Evolutionary conservation across 164 flowering plant species (phyloP), one percentile per base, ranked within the genome.

Genomic region (Stephania japonica): DNA sequence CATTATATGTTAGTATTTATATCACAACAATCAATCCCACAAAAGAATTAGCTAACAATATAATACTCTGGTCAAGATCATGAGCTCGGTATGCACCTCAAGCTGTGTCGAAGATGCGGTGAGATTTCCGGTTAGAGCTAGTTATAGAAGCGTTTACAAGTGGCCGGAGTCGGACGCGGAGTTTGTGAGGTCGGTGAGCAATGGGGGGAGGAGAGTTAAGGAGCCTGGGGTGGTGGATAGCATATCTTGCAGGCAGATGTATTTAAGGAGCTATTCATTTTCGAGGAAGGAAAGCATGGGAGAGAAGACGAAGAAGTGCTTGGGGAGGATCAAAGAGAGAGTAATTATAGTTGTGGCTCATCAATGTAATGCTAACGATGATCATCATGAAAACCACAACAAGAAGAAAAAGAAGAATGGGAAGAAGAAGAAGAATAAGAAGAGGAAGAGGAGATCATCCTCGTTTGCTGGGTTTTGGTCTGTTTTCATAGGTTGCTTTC

Each of bases 101-200:
- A 82, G 68, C 67, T 86, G 86, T 69, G 74, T 81, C 12, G 50
- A 80, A 11, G 89, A 87, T 72, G 78, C 78, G n/a, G n/a, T n/a
- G 4, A 73, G 75, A 0, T 75, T 66, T 6, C 89, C 89, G 0
- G 79, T 82, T 16, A 68, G 84, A 62, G 84, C 89, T 3, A 85
- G 88, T 21, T 86, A 87, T 72, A 75, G 76, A 61, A 89, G 84
- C 83, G 81, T 88, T 65, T 81, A 88, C 84, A 86, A 81, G 79
- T 87, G 97, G 97, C 90, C 92, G 44, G 91, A 88, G 61, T 87
- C 92, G 9, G 94, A 89, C 66, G 86, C 83, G 4, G 92, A 83
- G 84, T 88, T 89, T 72, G 74, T 85, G 1, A 72, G 76, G 49
- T 86, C 88, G 0, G 78, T 84, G 68, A 77, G 24, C 21, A 1